Evolutionary conservation across 2,329 filamentous ascomycete species (phyloP).

Genomic region (Neofusicoccum parvum): DNA sequence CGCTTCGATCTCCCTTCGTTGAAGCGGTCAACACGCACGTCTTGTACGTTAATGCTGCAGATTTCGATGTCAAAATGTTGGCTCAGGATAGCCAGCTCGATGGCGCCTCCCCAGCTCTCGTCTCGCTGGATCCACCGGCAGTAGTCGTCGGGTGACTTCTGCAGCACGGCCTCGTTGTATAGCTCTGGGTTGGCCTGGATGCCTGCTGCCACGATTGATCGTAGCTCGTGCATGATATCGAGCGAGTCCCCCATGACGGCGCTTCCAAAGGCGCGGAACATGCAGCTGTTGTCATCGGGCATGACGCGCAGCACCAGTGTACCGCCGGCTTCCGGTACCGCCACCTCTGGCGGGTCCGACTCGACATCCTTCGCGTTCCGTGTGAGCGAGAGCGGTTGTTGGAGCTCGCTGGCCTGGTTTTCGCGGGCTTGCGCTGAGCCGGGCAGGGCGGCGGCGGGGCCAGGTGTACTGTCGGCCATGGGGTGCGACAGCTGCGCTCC

Average conservation of each 20-base stretch:
- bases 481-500: constrained; percentile 27
- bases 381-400: constrained; percentile 43
- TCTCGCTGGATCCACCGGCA: constrained; percentile 78
- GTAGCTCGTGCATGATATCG: constrained; percentile 70
- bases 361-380: constrained; percentile 48
- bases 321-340: constrained; percentile 58
- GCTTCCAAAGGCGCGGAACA: constrained; percentile 86
- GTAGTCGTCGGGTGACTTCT: constrained; percentile 70
- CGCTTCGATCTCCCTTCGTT: constrained; percentile 71
- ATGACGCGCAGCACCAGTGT: constrained; percentile 80
- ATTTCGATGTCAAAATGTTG: constrained; percentile 86
- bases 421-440: constrained; percentile 7
- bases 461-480: constrained; percentile 27
- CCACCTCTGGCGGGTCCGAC: constrained; percentile 64
- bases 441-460: constrained; percentile 29
- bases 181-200: constrained; percentile 73
- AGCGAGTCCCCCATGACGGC: constrained; percentile 68
- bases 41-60: constrained; percentile 78
- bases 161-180: constrained; percentile 77
- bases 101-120: constrained; percentile 87
- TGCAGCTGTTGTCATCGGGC: constrained; percentile 94
- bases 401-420: constrained; percentile 12
- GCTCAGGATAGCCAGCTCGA: constrained; percentile 83
- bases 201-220: constrained; percentile 74
- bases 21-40: constrained; percentile 69